Base-by-base conservation (phyloP, 2,329 filamentous ascomycete genomes). In the Fusarium oxysporum region DNA sequence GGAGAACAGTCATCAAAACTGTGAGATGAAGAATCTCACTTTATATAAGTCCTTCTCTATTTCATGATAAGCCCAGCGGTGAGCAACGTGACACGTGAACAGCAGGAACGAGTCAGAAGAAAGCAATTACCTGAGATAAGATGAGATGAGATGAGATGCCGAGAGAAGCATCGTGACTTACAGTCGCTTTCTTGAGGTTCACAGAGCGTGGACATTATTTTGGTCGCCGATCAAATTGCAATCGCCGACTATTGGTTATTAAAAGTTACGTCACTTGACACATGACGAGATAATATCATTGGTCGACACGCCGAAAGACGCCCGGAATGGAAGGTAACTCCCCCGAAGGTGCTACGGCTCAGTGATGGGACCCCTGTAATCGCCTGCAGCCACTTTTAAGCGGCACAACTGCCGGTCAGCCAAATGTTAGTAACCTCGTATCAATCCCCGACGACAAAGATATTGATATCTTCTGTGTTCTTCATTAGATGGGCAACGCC, bases 111-210 rank as follows among this genome's bases (percentile, higher is more conserved):
- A 48, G 64, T 68, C 38, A 37, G 45, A 60, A 21, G 23, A 37
- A 32, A 21, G 53, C 17, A 56, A 33, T 45, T 56, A 21, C 37
- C 32, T 54, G 37, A 55, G 25, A 44, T 28, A 23, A 55, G 25
- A 44, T 28, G 28, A 57, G 70, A 71, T 53, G 23, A 41, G 25
- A 43, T n/a, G 28, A 57, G 71, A 71, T 59, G 67, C 71, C 71
- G 71, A 73, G 71, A 74, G 58, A 73, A 53, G 50, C 71, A 74
- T 74, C 71, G 67, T 65, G 67, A 74, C 63, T 28, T 33, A 37
- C 25, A 73, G 44, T 30, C 28, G 33, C 54, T 30, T 43, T 51
- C 43, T 33, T 55, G 43, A 33, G 56, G 19, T 60, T 40, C 17
- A 30, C 21, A 30, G 23, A 40, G 19, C 33, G 4, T 28, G 50